Evolutionary conservation across 495 filamentous ascomycete species (phyloP).

Genomic region (Neurospora sp.): DNA sequence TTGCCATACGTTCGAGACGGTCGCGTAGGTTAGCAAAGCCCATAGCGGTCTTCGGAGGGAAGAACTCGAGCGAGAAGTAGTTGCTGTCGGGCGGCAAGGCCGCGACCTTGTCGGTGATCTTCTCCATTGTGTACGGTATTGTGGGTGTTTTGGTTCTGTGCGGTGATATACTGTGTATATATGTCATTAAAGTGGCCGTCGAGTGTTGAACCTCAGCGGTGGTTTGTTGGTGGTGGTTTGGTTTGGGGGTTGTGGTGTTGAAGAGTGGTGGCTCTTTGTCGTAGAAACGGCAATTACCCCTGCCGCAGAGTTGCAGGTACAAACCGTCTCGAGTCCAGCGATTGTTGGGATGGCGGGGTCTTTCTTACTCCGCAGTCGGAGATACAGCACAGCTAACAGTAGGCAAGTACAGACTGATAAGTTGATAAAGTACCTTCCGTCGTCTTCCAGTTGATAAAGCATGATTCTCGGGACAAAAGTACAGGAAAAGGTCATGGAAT

Average conservation of each 20-base stretch:
- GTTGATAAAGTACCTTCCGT: background rate
- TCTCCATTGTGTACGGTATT: slow-evolving; percentile 52
- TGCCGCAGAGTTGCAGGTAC: background rate
- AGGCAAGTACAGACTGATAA: background rate
- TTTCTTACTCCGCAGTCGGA: background rate
- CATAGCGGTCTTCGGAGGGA: slow-evolving; percentile 92
- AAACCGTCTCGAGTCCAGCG: background rate
- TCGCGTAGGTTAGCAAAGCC: slow-evolving; percentile 87
- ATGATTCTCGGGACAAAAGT: background rate
- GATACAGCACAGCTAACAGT: background rate
- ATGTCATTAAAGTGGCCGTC: background rate
- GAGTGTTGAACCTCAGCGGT: background rate
- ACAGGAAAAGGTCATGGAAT: background rate
- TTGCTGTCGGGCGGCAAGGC: slow-evolving; percentile 68
- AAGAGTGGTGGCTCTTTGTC: background rate
- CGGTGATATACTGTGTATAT: background rate
- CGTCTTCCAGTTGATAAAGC: background rate
- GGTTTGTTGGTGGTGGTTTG: background rate
- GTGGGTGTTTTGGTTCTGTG: background rate
- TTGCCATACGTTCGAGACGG: slow-evolving; percentile 90
- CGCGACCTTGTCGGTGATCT: slow-evolving; percentile 93
- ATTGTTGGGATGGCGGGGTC: background rate
- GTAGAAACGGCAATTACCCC: background rate
- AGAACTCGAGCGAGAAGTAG: slow-evolving; percentile 98
- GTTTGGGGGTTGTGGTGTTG: background rate